Evolutionary conservation across 768 basidiomycete genomes (phyloP).

Genomic region (Leccinum broughii): DNA sequence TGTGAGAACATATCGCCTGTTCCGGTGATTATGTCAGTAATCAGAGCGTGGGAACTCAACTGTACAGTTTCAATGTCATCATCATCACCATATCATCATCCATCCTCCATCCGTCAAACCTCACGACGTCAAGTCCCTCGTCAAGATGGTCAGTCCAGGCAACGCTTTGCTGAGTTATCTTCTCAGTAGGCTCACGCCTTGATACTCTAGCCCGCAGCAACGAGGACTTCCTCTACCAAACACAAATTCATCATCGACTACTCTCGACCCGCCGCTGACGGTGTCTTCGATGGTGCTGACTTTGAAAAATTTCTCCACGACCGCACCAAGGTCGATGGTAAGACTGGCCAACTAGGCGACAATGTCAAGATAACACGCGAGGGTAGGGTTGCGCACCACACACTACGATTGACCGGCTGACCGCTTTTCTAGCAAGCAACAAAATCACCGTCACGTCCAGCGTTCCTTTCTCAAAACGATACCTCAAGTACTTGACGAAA

Average conservation of each 20-base stretch:
- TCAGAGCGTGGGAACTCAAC: slow-evolving; percentile 32
- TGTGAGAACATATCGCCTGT: slow-evolving; percentile 15
- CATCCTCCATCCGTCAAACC: background rate
- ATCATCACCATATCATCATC: background rate
- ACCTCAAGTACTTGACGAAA: slow-evolving; percentile 98
- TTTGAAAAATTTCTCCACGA: slow-evolving; percentile 92
- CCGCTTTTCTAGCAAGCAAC: slow-evolving; percentile 54
- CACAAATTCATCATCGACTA: slow-evolving; percentile 86
- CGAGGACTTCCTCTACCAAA: slow-evolving; percentile 55
- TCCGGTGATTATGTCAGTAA: slow-evolving; percentile 13
- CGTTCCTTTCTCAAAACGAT: slow-evolving; percentile 94
- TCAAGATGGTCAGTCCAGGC: slow-evolving; percentile 75
- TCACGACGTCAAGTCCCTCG: background rate
- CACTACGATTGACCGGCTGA: slow-evolving; percentile 1
- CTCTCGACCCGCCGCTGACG: slow-evolving; percentile 73
- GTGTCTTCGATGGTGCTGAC: slow-evolving; percentile 60
- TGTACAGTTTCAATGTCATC: slow-evolving; percentile 49
- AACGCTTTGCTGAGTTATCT: slow-evolving; percentile 86
- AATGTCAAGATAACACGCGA: slow-evolving; percentile 84
- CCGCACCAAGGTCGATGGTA: slow-evolving; percentile 91
- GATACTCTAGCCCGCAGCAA: slow-evolving; percentile 52
- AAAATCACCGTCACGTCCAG: slow-evolving; percentile 84
- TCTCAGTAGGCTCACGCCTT: slow-evolving; percentile 87
- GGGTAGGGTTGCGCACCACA: slow-evolving; percentile 48
- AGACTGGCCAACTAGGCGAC: slow-evolving; percentile 90